These are phyloP conservation scores for Metschnikowia lachancei DNA, from an alignment of 805 yeast genomes.

Conservation along the genomic window DNA sequence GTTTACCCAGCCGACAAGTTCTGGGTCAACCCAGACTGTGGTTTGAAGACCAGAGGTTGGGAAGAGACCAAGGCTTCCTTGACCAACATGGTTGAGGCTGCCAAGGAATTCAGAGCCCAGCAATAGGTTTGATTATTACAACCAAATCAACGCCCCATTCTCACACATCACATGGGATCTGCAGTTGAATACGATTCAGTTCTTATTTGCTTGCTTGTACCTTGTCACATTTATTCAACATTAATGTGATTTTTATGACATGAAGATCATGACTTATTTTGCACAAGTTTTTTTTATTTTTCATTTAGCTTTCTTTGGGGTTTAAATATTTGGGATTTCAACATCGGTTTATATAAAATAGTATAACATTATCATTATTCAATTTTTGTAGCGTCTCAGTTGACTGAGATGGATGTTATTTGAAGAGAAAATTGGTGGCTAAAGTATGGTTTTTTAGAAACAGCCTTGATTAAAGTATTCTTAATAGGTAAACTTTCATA, in stretches of 20 bases:
- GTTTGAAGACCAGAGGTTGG: constrained; percentile 99
- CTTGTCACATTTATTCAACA: constrained; percentile 49
- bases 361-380: constrained; percentile 9
- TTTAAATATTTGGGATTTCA: constrained; percentile 44
- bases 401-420: too few species aligned
- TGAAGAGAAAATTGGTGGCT: neutral
- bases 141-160: constrained; percentile 10
- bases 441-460: too few species aligned
- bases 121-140: constrained; percentile 24
- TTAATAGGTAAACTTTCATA: too few species aligned
- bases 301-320: constrained; percentile 29
- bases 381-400: too few species aligned
- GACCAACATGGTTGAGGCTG: constrained; percentile 99
- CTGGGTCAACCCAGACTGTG: constrained; percentile 99
- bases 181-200: constrained; percentile 29
- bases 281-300: constrained; percentile 23
- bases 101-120: constrained; percentile 75
- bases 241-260: constrained; percentile 38
- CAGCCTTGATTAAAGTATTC: too few species aligned
- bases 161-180: constrained; percentile 12
- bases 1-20: constrained; percentile 96
- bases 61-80: constrained; percentile 92
- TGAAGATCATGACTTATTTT: constrained; percentile 24
- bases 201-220: constrained; percentile 31
- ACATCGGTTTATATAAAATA: constrained; percentile 42